Evolutionary conservation across 768 basidiomycete genomes (phyloP).

Genomic region (Brasilioporus rufonigricans): DNA sequence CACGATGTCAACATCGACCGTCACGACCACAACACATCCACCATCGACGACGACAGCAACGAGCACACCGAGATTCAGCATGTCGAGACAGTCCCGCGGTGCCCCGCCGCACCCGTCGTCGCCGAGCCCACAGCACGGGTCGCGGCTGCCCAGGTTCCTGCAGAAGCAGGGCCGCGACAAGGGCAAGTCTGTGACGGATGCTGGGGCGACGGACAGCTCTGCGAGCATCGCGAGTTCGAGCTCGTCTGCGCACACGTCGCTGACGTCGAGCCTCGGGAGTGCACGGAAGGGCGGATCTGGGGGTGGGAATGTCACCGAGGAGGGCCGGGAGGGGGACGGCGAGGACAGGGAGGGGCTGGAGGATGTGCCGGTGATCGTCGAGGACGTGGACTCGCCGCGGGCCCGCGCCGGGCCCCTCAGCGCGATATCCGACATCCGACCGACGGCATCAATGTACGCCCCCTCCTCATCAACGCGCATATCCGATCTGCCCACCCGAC

Average conservation of each 20-base stretch:
- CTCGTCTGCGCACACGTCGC: slow-evolving; percentile 33
- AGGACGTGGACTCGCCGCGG: slow-evolving; percentile 55
- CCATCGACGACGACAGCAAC: slow-evolving; percentile 9
- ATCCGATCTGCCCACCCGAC: slow-evolving; percentile 68
- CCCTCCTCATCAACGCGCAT: slow-evolving; percentile 49
- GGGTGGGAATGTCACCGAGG: slow-evolving; percentile 15
- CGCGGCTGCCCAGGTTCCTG: slow-evolving; percentile 66
- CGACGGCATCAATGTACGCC: slow-evolving; percentile 45
- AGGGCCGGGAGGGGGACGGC: slow-evolving; percentile 18
- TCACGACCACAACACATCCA: slow-evolving; percentile 17
- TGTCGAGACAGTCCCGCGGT: slow-evolving; percentile 49
- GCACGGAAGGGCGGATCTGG: slow-evolving; percentile 32
- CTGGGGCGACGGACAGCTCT: slow-evolving; percentile 33
- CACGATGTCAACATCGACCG: slow-evolving; percentile 14
- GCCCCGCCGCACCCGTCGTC: slow-evolving; percentile 42
- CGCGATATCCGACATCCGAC: slow-evolving; percentile 42
- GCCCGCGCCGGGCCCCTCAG: slow-evolving; percentile 53
- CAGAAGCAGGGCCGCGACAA: slow-evolving; percentile 64
- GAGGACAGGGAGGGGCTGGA: slow-evolving; percentile 37
- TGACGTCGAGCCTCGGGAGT: slow-evolving; percentile 22
- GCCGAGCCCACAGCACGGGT: slow-evolving; percentile 40
- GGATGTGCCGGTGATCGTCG: slow-evolving; percentile 66
- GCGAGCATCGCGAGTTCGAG: slow-evolving; percentile 42
- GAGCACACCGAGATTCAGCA: slow-evolving; percentile 17
- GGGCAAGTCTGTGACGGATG: slow-evolving; percentile 49